A percentile compares a stretch with the other conserved stretches of the same genome.
phyloP scores from a whole-genome alignment of 2,329 filamentous ascomycete species.

The Periconia sp. region DNA sequence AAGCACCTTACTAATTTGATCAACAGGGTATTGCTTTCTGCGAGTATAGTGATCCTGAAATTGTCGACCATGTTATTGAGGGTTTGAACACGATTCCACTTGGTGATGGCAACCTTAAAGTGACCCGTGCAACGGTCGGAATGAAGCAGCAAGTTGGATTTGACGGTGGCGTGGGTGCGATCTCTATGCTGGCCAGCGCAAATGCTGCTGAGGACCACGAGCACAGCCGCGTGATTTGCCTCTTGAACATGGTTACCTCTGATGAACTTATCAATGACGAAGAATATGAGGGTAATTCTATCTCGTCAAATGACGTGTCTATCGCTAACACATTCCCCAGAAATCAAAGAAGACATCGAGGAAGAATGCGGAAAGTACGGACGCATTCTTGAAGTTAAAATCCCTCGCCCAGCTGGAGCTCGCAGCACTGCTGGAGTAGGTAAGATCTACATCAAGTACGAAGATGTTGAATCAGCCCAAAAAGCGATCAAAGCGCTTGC shows the following conservation, averaged over 20 bases:
- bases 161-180: constrained; percentile 95
- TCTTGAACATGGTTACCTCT: constrained; percentile 97
- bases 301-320: background rate
- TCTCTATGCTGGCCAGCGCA: constrained; percentile 95
- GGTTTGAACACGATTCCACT: constrained; percentile 92
- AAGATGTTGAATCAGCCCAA: constrained; percentile 72
- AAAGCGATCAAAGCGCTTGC: constrained; percentile 88
- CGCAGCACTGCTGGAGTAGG: constrained; percentile 87
- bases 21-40: constrained; percentile 89
- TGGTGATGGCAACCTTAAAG: constrained; percentile 81
- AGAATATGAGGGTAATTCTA: constrained; percentile 81
- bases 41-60: constrained; percentile 79
- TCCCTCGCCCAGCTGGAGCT: constrained; percentile 82
- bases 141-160: constrained; percentile 89
- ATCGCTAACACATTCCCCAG: constrained; percentile 56
- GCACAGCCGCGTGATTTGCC: constrained; percentile 79
- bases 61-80: constrained; percentile 84
- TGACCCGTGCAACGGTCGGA: constrained; percentile 86
- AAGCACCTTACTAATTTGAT: constrained; percentile 15
- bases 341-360: constrained; percentile 92
- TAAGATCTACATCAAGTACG: constrained; percentile 97
- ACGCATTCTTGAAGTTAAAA: constrained; percentile 81
- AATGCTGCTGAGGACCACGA: constrained; percentile 72
- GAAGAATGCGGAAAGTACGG: constrained; percentile 96
- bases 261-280: constrained; percentile 93